A percentile compares a stretch with the other conserved stretches of the same genome.
Conservation (phyloP, 352 stramenopile species). For the Phytophthora nicotianae region DNA sequence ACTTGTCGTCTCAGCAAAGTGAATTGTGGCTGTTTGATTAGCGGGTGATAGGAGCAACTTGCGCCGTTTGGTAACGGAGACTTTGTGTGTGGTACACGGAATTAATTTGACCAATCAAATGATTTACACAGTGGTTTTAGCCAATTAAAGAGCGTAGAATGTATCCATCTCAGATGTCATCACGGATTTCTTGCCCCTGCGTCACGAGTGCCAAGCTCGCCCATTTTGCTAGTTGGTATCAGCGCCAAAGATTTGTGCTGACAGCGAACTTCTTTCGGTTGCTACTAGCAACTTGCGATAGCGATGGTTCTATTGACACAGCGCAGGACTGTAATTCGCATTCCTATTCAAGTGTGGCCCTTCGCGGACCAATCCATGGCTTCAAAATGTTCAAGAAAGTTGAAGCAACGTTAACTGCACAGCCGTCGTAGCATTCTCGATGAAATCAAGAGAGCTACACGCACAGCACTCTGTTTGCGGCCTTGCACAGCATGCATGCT, state of each 20-base stretch:
- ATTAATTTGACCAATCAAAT: slow-evolving; percentile 10
- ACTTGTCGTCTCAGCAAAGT: neutral
- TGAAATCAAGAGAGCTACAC: no score
- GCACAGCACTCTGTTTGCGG: no score
- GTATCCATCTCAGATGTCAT: slow-evolving; percentile 23
- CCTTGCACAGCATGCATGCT: no score
- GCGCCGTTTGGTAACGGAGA: slow-evolving; percentile 13
- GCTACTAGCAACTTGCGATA: no score
- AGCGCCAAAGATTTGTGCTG: neutral
- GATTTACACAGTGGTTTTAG: neutral
- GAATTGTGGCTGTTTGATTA: slow-evolving; percentile 12
- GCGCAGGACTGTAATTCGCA: no score
- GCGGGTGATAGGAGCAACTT: slow-evolving; percentile 12
- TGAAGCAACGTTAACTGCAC: no score
- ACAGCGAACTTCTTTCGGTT: neutral
- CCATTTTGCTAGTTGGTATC: slow-evolving; percentile 21
- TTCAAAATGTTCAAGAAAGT: no score
- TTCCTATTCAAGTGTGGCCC: no score
- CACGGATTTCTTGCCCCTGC: slow-evolving; percentile 1
- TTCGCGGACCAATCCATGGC: no score
- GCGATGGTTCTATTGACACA: no score
- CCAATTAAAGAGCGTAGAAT: slow-evolving; percentile 1
- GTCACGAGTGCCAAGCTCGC: slow-evolving; percentile 2
- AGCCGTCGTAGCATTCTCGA: no score
- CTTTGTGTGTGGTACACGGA: neutral